Evolutionary conservation across 345 rosid species (phyloP).

Genomic region (Populus euphratica): DNA sequence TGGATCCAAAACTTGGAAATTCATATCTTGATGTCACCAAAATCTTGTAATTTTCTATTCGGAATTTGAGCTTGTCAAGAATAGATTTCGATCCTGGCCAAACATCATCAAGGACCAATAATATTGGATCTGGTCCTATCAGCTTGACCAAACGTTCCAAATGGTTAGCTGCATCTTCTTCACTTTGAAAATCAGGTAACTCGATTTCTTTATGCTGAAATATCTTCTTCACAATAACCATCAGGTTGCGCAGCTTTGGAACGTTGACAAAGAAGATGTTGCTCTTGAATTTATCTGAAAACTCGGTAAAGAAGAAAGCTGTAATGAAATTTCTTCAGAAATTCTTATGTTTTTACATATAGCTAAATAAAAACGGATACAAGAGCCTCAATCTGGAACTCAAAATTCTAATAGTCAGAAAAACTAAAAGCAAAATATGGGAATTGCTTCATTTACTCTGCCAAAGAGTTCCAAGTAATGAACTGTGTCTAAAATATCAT

Average conservation of each 20-base stretch:
- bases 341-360: not conserved
- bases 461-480: not conserved
- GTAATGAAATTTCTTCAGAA: not conserved
- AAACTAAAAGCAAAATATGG: no score
- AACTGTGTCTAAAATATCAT: not conserved
- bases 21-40: conserved; percentile 29
- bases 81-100: conserved; percentile 24
- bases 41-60: conserved; percentile 18
- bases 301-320: not conserved
- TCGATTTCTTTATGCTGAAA: conserved; percentile 12
- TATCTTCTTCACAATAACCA: conserved; percentile 14
- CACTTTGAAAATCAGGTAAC: conserved; percentile 14
- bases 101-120: conserved; percentile 35
- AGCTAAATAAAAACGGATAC: not conserved
- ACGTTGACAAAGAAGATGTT: conserved; percentile 28
- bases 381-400: not conserved
- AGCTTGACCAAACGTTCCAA: conserved; percentile 18
- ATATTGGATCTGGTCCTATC: not conserved
- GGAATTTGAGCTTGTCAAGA: conserved; percentile 22
- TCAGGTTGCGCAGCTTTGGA: conserved; percentile 15
- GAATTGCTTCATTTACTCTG: not conserved
- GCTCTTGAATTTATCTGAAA: conserved; percentile 18
- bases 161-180: conserved; percentile 25
- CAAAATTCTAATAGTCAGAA: not conserved
- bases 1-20: conserved; percentile 15